Percentiles rank a stretch among this genome's conserved stretches.
Evolutionary conservation across 139 green algal species (phyloP).

Genomic region (Chlorella sp.): DNA sequence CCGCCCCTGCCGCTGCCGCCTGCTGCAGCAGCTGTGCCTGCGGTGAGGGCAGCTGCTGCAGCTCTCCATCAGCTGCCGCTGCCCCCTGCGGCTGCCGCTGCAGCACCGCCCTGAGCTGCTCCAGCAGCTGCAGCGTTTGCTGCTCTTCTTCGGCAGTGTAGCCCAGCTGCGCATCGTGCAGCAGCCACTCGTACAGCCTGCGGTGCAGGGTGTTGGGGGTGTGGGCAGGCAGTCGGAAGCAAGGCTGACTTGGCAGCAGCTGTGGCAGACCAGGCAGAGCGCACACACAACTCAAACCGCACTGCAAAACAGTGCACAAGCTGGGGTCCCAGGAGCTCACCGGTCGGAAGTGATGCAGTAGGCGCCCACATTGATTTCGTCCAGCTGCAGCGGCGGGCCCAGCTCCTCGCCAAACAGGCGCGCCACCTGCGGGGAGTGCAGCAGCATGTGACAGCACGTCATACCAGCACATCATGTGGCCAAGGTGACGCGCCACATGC

Average conservation of each 20-base stretch:
- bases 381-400: conserved; percentile 23
- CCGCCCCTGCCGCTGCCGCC: not conserved
- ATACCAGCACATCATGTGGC: too few species aligned
- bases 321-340: not conserved
- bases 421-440: conserved; percentile 1
- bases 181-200: conserved; percentile 34
- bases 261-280: too few species aligned
- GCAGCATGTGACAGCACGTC: too few species aligned
- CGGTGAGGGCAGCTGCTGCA: not conserved
- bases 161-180: conserved; percentile 20
- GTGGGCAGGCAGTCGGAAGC: not conserved
- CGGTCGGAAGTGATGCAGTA: not conserved
- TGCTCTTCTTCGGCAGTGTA: conserved; percentile 27
- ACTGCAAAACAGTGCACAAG: too few species aligned
- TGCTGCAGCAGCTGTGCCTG: not conserved
- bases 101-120: not conserved
- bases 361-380: conserved; percentile 17
- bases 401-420: conserved; percentile 33
- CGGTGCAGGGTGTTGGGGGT: not conserved
- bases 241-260: too few species aligned
- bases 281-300: too few species aligned
- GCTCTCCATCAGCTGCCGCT: not conserved
- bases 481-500: too few species aligned
- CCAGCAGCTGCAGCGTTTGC: not conserved
- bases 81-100: not conserved